phyloP scores from a whole-genome alignment of 2,329 filamentous ascomycete species.

The Cladosporium austrohemisphaericum region DNA sequence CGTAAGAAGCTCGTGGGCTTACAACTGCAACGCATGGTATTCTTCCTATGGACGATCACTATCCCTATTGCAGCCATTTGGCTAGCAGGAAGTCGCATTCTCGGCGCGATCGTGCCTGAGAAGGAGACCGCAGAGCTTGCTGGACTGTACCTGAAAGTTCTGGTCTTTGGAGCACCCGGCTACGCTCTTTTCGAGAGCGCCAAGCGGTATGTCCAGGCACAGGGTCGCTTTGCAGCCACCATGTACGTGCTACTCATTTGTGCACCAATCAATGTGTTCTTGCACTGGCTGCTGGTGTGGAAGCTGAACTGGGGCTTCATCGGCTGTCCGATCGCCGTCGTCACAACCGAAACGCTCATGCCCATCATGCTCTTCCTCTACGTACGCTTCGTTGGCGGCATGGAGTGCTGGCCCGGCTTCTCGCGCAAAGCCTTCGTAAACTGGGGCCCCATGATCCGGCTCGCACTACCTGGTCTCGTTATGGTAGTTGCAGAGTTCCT shows the following conservation, averaged over 20 bases:
- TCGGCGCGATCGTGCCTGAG: conserved; percentile 65
- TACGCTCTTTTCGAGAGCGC: conserved; percentile 72
- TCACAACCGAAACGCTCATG: conserved; percentile 70
- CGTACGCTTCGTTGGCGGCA: conserved; percentile 66
- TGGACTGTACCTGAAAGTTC: conserved; percentile 67
- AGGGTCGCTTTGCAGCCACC: conserved; percentile 78
- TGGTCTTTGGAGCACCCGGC: conserved; percentile 68
- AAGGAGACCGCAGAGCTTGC: conserved; percentile 66
- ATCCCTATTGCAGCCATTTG: conserved; percentile 70
- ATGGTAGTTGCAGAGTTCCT: conserved; percentile 95
- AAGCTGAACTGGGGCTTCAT: conserved; percentile 63
- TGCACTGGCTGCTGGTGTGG: conserved; percentile 83
- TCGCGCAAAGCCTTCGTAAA: conserved; percentile 66
- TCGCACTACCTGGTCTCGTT: conserved; percentile 82
- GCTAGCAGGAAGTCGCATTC: conserved; percentile 63
- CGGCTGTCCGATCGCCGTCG: conserved; percentile 75
- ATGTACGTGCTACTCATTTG: conserved; percentile 80
- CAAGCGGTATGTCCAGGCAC: conserved; percentile 85
- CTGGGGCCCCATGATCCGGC: conserved; percentile 79
- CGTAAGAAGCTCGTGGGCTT: conserved; percentile 83
- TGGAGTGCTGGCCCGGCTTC: conserved; percentile 78
- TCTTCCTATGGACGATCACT: conserved; percentile 68
- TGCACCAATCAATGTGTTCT: conserved; percentile 72
- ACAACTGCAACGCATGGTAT: conserved; percentile 77
- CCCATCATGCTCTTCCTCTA: conserved; percentile 70